Conservation (phyloP, 2,329 filamentous ascomycete genomes). For the Sporothrix dimorphospora region DNA sequence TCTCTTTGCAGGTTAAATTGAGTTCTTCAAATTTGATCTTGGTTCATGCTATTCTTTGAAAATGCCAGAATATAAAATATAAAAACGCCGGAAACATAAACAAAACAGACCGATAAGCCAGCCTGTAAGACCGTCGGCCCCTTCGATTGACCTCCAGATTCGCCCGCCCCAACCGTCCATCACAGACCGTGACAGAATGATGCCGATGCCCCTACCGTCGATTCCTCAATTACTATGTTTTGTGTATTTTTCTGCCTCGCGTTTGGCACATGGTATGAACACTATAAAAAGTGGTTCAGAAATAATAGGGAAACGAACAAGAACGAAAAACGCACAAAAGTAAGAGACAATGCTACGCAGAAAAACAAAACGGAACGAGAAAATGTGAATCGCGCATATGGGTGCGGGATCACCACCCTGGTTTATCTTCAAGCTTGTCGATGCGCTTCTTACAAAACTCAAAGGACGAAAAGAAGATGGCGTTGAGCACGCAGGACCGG, state of each 20-base stretch:
- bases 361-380: neutral
- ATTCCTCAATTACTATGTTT: neutral
- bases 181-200: neutral
- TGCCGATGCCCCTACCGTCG: neutral
- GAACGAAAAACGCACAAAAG: neutral
- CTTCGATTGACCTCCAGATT: neutral
- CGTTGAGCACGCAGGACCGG: slow-evolving; percentile 80
- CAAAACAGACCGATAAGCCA: neutral
- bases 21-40: neutral
- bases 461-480: slow-evolving; percentile 88
- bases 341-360: neutral
- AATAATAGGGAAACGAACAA: neutral
- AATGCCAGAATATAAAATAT: neutral
- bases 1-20: neutral
- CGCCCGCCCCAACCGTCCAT: neutral
- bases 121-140: neutral
- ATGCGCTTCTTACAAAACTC: slow-evolving; percentile 78
- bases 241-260: slow-evolving; percentile 7
- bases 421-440: slow-evolving; percentile 55
- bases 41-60: slow-evolving; percentile 2
- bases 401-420: neutral
- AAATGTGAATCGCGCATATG: neutral
- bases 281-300: no score
- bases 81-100: neutral
- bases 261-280: neutral